phyloP scores from a whole-genome alignment of 768 basidiomycete species.

The Pholiota conissans region DNA sequence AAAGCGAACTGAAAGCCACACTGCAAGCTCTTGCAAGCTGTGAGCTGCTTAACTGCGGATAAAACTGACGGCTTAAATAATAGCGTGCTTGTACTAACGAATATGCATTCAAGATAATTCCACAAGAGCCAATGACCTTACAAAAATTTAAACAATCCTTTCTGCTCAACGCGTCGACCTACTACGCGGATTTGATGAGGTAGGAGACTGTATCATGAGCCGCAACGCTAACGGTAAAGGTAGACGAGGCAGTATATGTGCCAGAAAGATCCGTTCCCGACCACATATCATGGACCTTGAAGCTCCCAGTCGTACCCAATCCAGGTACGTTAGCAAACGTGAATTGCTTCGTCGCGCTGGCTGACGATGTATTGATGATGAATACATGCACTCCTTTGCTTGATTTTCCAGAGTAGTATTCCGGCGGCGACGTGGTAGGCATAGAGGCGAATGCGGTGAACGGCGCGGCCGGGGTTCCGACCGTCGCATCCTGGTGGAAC shows the following conservation, averaged over 20 bases:
- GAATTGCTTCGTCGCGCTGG: conserved; percentile 43
- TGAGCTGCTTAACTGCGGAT: no score
- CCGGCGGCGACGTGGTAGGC: conserved; percentile 44
- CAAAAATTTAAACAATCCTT: no score
- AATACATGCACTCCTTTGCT: conserved; percentile 54
- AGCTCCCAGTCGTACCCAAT: conserved; percentile 34
- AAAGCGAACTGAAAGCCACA: no score
- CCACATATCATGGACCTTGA: conserved; percentile 58
- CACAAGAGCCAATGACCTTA: no score
- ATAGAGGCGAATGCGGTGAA: conserved; percentile 42
- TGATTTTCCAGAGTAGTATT: conserved; percentile 52
- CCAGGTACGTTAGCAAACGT: conserved; percentile 47
- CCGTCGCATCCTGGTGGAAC: conserved; percentile 49
- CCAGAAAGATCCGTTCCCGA: conserved; percentile 40
- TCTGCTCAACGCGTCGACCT: no score
- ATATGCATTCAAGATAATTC: no score
- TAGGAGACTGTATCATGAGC: conserved; percentile 56
- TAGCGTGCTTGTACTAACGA: no score
- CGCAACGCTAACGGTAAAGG: conserved; percentile 40
- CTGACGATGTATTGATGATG: conserved; percentile 47
- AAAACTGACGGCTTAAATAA: no score
- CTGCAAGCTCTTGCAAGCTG: no score
- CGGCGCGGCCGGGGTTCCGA: conserved; percentile 48
- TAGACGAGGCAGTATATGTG: conserved; percentile 32
- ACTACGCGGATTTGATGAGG: conserved; percentile 31